phyloP scores from a whole-genome alignment of 176 grass and related monocot genomes.

The Guadua angustifolia region DNA sequence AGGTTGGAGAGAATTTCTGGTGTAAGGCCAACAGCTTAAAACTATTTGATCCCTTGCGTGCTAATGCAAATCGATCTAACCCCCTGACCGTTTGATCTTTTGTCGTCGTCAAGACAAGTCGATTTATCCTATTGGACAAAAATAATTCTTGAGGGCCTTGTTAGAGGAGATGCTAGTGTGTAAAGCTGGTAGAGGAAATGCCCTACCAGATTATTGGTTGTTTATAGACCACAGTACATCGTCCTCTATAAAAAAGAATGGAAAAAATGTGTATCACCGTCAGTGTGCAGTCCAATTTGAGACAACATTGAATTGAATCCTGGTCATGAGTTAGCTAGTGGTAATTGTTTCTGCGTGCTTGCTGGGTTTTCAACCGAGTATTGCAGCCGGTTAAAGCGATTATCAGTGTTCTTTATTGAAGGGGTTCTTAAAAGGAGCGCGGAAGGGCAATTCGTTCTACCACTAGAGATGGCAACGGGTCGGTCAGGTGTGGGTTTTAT shows the following conservation, averaged over 20 bases:
- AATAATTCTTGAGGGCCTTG: background rate
- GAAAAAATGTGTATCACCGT: background rate
- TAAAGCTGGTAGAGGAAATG: constrained; percentile 31
- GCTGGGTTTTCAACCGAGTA: background rate
- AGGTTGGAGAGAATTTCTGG: background rate
- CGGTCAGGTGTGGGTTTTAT: too few relatives aligned
- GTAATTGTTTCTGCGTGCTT: background rate
- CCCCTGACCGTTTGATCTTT: constrained; percentile 27
- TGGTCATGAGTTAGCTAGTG: background rate
- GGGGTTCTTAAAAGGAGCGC: background rate
- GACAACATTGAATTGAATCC: background rate
- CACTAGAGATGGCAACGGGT: too few relatives aligned
- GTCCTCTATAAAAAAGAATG: constrained; percentile 17
- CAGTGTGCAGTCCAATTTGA: background rate
- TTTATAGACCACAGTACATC: constrained; percentile 25
- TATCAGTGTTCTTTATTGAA: background rate
- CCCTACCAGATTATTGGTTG: constrained; percentile 34
- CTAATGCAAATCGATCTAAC: constrained; percentile 29
- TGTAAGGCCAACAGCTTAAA: constrained; percentile 30
- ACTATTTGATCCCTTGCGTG: constrained; percentile 8
- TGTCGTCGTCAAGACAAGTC: constrained; percentile 7
- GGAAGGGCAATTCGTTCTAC: too few relatives aligned
- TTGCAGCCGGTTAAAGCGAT: background rate
- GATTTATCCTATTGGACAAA: constrained; percentile 4
- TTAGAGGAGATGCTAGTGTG: constrained; percentile 24